Conservation (phyloP, 257 asterid species). For the Pogostemon cablin region DNA sequence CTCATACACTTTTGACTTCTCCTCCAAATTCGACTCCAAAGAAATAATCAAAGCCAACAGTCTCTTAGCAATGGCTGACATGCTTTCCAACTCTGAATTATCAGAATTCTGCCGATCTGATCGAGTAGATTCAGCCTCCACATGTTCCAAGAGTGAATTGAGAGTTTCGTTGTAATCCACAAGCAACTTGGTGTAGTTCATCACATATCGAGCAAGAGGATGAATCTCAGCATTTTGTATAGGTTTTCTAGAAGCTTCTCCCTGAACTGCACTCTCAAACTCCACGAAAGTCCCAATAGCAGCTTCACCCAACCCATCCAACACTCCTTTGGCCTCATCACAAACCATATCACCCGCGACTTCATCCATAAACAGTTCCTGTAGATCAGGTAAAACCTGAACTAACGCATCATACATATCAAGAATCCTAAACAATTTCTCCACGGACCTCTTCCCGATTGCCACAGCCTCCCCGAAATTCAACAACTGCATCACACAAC, state of each 20-base stretch:
- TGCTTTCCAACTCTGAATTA: constrained; percentile 52
- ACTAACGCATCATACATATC: constrained; percentile 88
- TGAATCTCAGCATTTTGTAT: constrained; percentile 85
- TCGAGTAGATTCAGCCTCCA: constrained; percentile 42
- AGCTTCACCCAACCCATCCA: constrained; percentile 77
- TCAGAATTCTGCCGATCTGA: constrained; percentile 38
- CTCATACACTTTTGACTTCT: constrained; percentile 83
- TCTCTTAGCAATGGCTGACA: constrained; percentile 57
- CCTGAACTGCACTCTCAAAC: constrained; percentile 90
- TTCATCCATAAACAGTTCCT: constrained; percentile 66
- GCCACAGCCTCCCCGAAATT: constrained; percentile 98
- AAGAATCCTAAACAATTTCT: constrained; percentile 85
- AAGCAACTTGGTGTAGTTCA: constrained; percentile 87
- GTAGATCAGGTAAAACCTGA: constrained; percentile 64
- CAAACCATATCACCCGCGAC: constrained; percentile 81
- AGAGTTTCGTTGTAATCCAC: constrained; percentile 84
- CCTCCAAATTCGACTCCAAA: constrained; percentile 84
- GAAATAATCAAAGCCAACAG: constrained; percentile 66
- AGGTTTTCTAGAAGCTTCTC: constrained; percentile 80
- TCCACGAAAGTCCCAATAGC: constrained; percentile 90
- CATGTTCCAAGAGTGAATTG: constrained; percentile 57
- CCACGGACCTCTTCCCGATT: constrained; percentile 77
- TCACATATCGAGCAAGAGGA: constrained; percentile 88
- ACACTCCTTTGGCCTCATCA: constrained; percentile 80
- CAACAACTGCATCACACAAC: constrained; percentile 90